Evolutionary conservation across 805 yeast genomes (phyloP).

Genomic region (Pichia eremophila): DNA sequence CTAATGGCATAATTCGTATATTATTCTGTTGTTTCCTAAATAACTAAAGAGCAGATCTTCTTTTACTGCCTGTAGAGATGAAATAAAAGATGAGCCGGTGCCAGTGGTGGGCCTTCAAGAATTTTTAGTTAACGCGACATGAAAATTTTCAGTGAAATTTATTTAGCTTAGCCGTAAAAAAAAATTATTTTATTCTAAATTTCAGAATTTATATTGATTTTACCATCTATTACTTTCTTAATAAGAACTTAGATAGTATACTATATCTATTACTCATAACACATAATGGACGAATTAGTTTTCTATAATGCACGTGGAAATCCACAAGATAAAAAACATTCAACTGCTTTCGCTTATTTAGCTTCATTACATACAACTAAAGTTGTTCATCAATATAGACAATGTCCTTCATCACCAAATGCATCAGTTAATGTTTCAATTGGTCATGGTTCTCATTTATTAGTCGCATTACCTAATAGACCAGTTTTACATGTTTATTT

Average conservation of each 20-base stretch:
- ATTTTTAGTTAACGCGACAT: no score
- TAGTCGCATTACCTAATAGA: slow-evolving; percentile 59
- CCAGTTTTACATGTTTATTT: slow-evolving; percentile 69
- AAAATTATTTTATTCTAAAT: neutral
- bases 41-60: no score
- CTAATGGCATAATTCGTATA: slow-evolving; percentile 60
- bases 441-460: slow-evolving; percentile 40
- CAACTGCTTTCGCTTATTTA: slow-evolving; percentile 28
- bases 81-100: neutral
- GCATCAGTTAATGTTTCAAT: slow-evolving; percentile 40
- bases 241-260: no score
- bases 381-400: slow-evolving; percentile 41
- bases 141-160: no score
- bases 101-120: no score
- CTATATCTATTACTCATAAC: no score
- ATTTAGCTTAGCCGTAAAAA: no score
- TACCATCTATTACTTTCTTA: no score
- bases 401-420: slow-evolving; percentile 37
- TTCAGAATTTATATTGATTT: no score
- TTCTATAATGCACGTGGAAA: slow-evolving; percentile 39
- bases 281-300: slow-evolving; percentile 41
- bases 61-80: no score
- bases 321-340: slow-evolving; percentile 29
- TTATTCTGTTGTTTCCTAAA: no score
- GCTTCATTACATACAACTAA: slow-evolving; percentile 39